A percentile compares a stretch with the other conserved stretches of the same genome.
phyloP scores from a whole-genome alignment of 495 filamentous ascomycete species.

The Melanomma pulvis-pyrius region DNA sequence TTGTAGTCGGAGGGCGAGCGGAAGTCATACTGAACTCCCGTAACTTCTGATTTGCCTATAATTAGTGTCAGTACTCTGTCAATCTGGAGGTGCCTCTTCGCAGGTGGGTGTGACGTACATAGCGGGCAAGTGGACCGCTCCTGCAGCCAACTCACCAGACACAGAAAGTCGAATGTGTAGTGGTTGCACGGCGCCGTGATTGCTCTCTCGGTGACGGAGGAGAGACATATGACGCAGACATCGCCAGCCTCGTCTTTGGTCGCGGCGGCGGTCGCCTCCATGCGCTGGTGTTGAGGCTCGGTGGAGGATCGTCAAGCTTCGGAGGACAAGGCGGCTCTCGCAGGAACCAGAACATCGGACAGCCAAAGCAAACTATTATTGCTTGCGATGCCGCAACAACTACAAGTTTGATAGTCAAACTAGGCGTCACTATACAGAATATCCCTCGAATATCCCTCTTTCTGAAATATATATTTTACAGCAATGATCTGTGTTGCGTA shows the following conservation, averaged over 20 bases:
- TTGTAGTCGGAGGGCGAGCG: conserved; percentile 57
- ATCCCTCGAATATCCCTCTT: too few relatives aligned
- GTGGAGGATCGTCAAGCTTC: background rate
- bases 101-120: conserved; percentile 52
- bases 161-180: conserved; percentile 80
- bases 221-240: conserved; percentile 73
- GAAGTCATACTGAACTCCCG: conserved; percentile 69
- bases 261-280: conserved; percentile 18
- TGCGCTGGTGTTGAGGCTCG: conserved; percentile 11
- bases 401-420: too few relatives aligned
- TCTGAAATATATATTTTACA: too few relatives aligned
- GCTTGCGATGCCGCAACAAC: too few relatives aligned
- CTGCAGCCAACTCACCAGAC: conserved; percentile 81
- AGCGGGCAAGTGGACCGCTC: conserved; percentile 74
- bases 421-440: too few relatives aligned
- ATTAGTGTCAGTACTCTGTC: too few relatives aligned
- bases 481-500: too few relatives aligned
- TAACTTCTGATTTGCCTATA: conserved; percentile 65
- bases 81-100: too few relatives aligned
- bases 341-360: too few relatives aligned
- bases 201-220: conserved; percentile 70
- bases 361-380: too few relatives aligned
- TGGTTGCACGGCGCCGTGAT: conserved; percentile 76
- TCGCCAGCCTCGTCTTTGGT: conserved; percentile 27
- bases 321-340: background rate